These are phyloP conservation scores for Delphinella strobiligena DNA, from an alignment of 2,329 filamentous ascomycete genomes.

Conservation along the genomic window DNA sequence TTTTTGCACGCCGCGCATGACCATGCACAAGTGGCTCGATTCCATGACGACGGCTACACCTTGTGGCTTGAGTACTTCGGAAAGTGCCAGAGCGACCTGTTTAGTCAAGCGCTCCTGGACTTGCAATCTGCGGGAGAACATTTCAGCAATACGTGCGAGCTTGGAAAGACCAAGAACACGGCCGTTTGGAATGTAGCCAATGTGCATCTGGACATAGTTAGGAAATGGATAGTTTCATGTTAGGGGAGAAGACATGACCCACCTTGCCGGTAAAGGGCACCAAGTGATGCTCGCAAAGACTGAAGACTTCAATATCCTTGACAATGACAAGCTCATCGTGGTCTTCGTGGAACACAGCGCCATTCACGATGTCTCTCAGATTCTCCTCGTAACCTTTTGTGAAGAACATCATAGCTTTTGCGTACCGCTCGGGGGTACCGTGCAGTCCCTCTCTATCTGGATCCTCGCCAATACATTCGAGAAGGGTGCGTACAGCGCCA, in stretches of 20 bases:
- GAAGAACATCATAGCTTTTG: slow-evolving; percentile 89
- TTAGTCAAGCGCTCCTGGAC: slow-evolving; percentile 95
- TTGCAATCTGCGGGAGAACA: slow-evolving; percentile 88
- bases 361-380: slow-evolving; percentile 79
- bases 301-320: slow-evolving; percentile 93
- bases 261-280: slow-evolving; percentile 95
- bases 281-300: slow-evolving; percentile 91
- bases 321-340: slow-evolving; percentile 97
- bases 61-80: slow-evolving; percentile 83
- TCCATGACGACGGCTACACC: slow-evolving; percentile 98
- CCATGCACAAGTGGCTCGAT: slow-evolving; percentile 93
- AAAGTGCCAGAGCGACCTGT: slow-evolving; percentile 87
- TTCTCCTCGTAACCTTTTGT: slow-evolving; percentile 97
- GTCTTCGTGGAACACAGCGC: slow-evolving; percentile 89
- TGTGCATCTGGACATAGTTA: slow-evolving; percentile 65
- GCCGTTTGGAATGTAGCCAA: slow-evolving; percentile 88
- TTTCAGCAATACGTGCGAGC: slow-evolving; percentile 86
- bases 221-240: slow-evolving; percentile 1
- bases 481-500: slow-evolving; percentile 49
- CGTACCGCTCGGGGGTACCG: slow-evolving; percentile 72
- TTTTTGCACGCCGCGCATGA: slow-evolving; percentile 97
- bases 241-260: slow-evolving; percentile 12
- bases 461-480: slow-evolving; percentile 56
- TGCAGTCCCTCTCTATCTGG: slow-evolving; percentile 51
- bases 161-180: slow-evolving; percentile 93